These are phyloP conservation scores for Rhodotorula sp. DNA, from an alignment of 1,284 basidiomycete species.

Conservation along the genomic window DNA sequence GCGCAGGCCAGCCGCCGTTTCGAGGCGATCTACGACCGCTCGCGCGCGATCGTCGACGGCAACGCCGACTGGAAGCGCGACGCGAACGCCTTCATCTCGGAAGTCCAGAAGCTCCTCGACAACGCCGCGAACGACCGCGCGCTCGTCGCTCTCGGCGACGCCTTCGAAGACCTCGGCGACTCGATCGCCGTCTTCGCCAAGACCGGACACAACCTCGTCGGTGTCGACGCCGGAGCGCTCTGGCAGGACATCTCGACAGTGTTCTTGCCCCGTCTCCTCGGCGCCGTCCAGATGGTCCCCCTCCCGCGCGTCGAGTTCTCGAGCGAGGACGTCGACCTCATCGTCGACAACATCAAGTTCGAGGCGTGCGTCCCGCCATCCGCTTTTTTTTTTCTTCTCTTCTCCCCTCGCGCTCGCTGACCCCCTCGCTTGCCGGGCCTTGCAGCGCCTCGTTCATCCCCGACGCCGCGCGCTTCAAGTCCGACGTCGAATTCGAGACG, in stretches of 20 bases:
- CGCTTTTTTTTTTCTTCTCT: not conserved
- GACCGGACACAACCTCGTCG: constrained; percentile 29
- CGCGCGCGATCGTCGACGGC: constrained; percentile 24
- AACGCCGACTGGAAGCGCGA: constrained; percentile 35
- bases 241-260: constrained; percentile 51
- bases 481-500: constrained; percentile 50
- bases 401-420: not conserved
- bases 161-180: constrained; percentile 26
- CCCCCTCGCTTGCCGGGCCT: not conserved
- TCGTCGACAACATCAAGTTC: constrained; percentile 44
- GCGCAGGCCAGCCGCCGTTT: constrained; percentile 47
- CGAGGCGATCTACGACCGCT: constrained; percentile 48
- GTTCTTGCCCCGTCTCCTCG: constrained; percentile 51
- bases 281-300: constrained; percentile 52
- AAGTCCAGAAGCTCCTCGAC: constrained; percentile 27
- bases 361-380: constrained; percentile 41
- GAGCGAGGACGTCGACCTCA: constrained; percentile 41
- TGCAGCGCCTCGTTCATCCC: constrained; percentile 51
- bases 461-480: constrained; percentile 51
- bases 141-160: constrained; percentile 23
- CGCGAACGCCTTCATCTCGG: constrained; percentile 20
- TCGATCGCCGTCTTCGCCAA: constrained; percentile 25
- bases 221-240: constrained; percentile 26
- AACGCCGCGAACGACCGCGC: constrained; percentile 30
- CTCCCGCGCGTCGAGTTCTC: constrained; percentile 53